phyloP scores from a whole-genome alignment of 2,329 filamentous ascomycete genomes.

The Aschersonia sp. region DNA sequence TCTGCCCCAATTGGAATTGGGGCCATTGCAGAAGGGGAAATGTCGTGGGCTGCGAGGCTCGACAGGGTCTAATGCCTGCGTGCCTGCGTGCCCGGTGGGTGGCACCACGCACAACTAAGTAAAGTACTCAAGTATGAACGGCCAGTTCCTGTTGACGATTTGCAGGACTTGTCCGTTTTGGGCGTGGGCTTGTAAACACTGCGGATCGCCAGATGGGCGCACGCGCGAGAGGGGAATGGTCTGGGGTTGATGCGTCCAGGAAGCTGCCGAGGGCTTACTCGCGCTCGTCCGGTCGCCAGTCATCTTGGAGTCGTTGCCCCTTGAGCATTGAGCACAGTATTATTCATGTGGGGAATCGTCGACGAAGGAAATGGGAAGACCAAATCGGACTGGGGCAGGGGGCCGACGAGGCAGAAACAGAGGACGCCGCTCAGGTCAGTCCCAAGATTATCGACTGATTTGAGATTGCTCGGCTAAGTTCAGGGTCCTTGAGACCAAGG shows the following conservation, averaged over 20 bases:
- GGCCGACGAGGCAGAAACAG: neutral
- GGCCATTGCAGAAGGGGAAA: too few relatives aligned
- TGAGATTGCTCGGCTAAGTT: neutral
- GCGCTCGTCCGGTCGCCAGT: neutral
- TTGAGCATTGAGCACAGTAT: neutral
- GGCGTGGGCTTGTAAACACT: too few relatives aligned
- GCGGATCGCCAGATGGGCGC: too few relatives aligned
- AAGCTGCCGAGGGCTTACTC: neutral
- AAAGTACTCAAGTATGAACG: too few relatives aligned
- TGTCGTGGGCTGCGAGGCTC: too few relatives aligned
- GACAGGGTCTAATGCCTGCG: too few relatives aligned
- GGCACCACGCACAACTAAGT: too few relatives aligned
- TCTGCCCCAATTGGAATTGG: too few relatives aligned
- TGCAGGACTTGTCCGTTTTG: too few relatives aligned
- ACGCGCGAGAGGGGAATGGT: neutral
- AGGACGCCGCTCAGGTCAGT: neutral
- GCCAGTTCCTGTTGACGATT: too few relatives aligned
- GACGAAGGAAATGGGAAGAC: neutral
- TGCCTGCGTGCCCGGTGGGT: too few relatives aligned
- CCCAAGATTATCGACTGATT: neutral
- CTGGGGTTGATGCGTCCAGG: neutral
- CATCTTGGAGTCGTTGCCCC: neutral
- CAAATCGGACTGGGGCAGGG: neutral
- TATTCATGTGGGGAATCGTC: neutral
- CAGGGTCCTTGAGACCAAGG: neutral